Conservation (phyloP, 768 basidiomycete genomes). For the Suillus occidentalis region DNA sequence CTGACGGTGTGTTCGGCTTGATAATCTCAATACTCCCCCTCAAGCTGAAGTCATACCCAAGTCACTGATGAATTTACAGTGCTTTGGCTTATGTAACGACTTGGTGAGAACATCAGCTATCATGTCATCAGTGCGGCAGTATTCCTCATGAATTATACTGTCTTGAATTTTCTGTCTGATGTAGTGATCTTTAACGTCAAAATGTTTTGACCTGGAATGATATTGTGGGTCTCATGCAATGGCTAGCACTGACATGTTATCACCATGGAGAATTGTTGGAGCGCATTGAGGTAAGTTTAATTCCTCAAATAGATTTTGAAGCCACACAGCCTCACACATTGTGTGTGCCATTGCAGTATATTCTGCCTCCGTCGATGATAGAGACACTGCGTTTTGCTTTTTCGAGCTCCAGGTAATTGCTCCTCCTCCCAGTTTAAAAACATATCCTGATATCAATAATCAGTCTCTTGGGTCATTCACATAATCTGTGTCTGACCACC, state of each 20-base stretch:
- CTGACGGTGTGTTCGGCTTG: no score
- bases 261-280: slow-evolving; percentile 19
- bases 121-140: no score
- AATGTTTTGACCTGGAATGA: slow-evolving; percentile 36
- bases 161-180: slow-evolving; percentile 23
- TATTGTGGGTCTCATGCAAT: slow-evolving; percentile 25
- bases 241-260: slow-evolving; percentile 32
- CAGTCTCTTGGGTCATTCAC: slow-evolving; percentile 19
- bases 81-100: no score
- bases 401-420: slow-evolving; percentile 29
- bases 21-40: no score
- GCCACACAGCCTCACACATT: slow-evolving; percentile 13
- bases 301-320: slow-evolving; percentile 12
- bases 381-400: slow-evolving; percentile 33
- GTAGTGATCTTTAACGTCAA: slow-evolving; percentile 34
- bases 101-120: no score
- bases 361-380: slow-evolving; percentile 3
- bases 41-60: no score
- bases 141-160: no score
- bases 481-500: slow-evolving; percentile 28
- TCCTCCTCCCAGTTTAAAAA: slow-evolving; percentile 30
- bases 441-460: slow-evolving; percentile 23
- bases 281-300: slow-evolving; percentile 8
- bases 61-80: no score
- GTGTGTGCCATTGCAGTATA: slow-evolving; percentile 11